These are phyloP conservation scores for Aspergillus jensenii DNA, from an alignment of 2,329 filamentous ascomycete genomes.

Conservation along the genomic window DNA sequence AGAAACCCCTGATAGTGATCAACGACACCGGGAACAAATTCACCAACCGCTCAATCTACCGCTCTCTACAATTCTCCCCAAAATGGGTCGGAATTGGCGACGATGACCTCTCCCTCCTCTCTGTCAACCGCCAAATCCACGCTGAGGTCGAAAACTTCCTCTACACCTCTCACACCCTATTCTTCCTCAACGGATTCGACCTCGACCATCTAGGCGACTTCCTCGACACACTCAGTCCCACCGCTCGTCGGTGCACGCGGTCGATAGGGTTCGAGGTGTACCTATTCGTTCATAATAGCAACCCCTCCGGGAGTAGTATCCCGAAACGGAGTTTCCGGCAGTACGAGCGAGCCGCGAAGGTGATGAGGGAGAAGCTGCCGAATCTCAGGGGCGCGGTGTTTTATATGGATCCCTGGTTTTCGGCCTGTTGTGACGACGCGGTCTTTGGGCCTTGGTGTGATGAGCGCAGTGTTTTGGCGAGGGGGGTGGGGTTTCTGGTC, in stretches of 20 bases:
- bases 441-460: conserved; percentile 19
- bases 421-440: conserved; percentile 24
- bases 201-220: conserved; percentile 30
- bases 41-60: conserved; percentile 31
- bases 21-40: conserved; percentile 33
- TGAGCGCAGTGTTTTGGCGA: conserved; percentile 27
- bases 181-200: conserved; percentile 37
- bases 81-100: conserved; percentile 35
- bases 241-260: conserved; percentile 31
- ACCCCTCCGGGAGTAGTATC: neutral
- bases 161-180: conserved; percentile 35
- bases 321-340: conserved; percentile 33
- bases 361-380: conserved; percentile 28
- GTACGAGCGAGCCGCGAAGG: conserved; percentile 28
- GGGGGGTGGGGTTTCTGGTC: conserved; percentile 32
- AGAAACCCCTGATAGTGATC: conserved; percentile 32
- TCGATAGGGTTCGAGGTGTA: conserved; percentile 38
- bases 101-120: conserved; percentile 25
- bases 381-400: conserved; percentile 28
- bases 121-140: conserved; percentile 36
- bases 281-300: conserved; percentile 33
- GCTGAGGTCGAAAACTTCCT: conserved; percentile 35
- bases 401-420: conserved; percentile 36
- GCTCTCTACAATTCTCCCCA: conserved; percentile 34
- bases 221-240: conserved; percentile 33